Evolutionary conservation across 345 rosid genomes (phyloP).

Genomic region (Syzygium grande): DNA sequence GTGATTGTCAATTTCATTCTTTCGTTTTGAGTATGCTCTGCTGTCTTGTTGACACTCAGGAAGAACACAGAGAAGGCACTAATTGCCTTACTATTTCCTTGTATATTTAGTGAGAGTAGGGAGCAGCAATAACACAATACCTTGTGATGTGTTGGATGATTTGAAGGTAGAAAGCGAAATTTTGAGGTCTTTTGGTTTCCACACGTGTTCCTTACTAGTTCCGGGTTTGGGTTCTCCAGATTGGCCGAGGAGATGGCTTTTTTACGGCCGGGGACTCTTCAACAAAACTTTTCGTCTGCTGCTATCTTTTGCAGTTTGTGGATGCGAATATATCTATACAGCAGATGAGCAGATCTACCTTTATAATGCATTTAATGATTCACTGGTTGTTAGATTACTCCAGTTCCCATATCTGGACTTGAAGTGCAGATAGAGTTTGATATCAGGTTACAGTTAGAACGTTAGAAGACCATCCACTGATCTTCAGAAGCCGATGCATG

Average conservation of each 20-base stretch:
- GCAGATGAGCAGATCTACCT: not conserved
- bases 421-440: not conserved
- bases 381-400: not conserved
- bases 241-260: not conserved
- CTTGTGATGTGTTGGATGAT: constrained; percentile 6
- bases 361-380: not conserved
- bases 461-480: not conserved
- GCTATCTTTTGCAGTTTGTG: not conserved
- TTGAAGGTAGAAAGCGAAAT: constrained; percentile 4
- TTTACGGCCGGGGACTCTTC: not conserved
- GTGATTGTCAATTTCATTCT: constrained; percentile 17
- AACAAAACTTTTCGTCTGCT: not conserved
- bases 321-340: not conserved
- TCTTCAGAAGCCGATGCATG: not conserved
- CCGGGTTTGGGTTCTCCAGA: not conserved
- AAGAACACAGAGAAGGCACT: constrained; percentile 12
- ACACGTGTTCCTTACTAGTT: not conserved
- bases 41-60: constrained; percentile 10
- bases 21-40: constrained; percentile 28
- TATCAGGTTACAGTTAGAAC: not conserved
- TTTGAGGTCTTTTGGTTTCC: not conserved
- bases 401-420: not conserved
- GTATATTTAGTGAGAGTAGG: constrained; percentile 17
- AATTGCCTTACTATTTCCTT: constrained; percentile 12
- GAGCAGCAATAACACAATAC: constrained; percentile 20